Evolutionary conservation across 805 yeast genomes (phyloP).

Genomic region (Pichia scutulata): DNA sequence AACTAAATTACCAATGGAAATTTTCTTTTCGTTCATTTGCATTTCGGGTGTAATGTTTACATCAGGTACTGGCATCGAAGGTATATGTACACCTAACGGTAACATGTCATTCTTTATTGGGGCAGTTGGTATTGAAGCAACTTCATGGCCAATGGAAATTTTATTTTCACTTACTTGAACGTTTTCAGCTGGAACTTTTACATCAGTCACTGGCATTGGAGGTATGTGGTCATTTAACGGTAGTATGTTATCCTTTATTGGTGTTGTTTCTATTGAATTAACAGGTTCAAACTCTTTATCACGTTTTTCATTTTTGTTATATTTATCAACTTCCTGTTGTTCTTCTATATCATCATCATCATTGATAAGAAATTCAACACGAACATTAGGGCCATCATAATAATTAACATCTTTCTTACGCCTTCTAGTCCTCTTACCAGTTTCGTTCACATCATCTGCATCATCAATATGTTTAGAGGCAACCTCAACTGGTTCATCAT

Average conservation of each 20-base stretch:
- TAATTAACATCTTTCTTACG: slow-evolving; percentile 9
- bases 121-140: no score
- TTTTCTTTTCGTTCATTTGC: no score
- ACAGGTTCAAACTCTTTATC: background rate
- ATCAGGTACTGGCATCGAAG: no score
- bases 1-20: no score
- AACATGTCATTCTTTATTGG: no score
- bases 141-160: no score
- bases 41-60: no score
- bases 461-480: background rate
- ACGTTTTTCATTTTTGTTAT: background rate
- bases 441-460: background rate
- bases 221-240: background rate
- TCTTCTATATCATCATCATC: slow-evolving; percentile 1
- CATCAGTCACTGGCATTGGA: no score
- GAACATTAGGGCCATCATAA: slow-evolving; percentile 1
- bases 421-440: slow-evolving; percentile 1
- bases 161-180: no score
- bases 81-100: no score
- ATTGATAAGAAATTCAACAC: background rate
- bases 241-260: background rate
- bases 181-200: no score
- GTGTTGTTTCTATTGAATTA: background rate
- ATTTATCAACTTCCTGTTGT: background rate
- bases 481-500: slow-evolving; percentile 1